Evolutionary conservation across 805 yeast species (phyloP).

Genomic region (Tetrapisispora namnaoensis): DNA sequence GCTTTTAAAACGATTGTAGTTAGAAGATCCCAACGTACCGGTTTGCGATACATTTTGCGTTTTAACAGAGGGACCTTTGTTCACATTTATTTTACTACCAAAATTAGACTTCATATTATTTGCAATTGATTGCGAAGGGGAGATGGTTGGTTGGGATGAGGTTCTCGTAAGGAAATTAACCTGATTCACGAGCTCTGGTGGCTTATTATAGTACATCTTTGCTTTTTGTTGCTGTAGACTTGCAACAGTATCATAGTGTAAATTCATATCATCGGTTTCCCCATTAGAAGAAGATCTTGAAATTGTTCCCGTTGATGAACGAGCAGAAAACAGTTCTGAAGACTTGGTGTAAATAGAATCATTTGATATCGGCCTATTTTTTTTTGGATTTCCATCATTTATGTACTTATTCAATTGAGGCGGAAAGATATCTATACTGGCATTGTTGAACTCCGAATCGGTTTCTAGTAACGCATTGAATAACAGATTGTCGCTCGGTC

Average conservation of each 20-base stretch:
- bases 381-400: conserved; percentile 6
- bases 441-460: background rate
- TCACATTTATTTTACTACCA: background rate
- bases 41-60: background rate
- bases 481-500: conserved; percentile 28
- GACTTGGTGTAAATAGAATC: conserved; percentile 21
- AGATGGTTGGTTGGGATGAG: background rate
- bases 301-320: conserved; percentile 18
- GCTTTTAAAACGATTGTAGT: background rate
- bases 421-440: conserved; percentile 11
- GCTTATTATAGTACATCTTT: background rate
- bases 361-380: conserved; percentile 23
- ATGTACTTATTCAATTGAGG: conserved; percentile 7
- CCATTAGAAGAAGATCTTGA: conserved; percentile 24
- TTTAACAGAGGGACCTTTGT: too few species aligned
- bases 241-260: background rate
- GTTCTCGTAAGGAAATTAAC: background rate
- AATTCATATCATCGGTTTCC: conserved; percentile 6
- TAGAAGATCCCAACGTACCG: background rate
- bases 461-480: conserved; percentile 8
- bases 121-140: background rate
- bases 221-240: background rate
- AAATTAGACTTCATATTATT: background rate
- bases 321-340: conserved; percentile 23
- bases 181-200: background rate